Evolutionary conservation across 305 asterid species (phyloP), one percentile per base, ranked within the genome.

Genomic region (Striga hermonthica): DNA sequence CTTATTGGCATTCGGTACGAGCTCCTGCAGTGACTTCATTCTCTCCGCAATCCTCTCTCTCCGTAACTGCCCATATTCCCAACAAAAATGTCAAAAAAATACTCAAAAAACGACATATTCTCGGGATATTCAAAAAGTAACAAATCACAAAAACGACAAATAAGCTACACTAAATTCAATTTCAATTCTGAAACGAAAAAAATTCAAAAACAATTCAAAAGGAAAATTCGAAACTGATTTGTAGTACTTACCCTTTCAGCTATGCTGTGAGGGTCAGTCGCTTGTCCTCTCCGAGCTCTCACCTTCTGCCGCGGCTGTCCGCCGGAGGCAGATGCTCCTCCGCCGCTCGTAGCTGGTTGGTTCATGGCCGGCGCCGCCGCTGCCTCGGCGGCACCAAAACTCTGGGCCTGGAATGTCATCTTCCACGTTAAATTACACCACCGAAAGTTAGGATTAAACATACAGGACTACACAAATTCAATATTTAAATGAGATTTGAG

Each of bases 251-350:
- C 98, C 76, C 98, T 80, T 79, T 91, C 98, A 45, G 98, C 98
- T 62, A 91, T 91, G 81, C 98, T 91, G 82, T 91, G 98, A 37
- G 98, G 98, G 75, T 91, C 98, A 14, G 97, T 91, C n/a, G 97
- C 97, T 66, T 91, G 97, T 63, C 97, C 97, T 81, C 97, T 82
- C 43, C 90, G 84, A 10, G 98, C 98, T 80, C 98, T 86, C 47
- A 83, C 90, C 71, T 89, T 82, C 80, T 84, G 98, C 63, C 76
- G 76, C 49, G 96, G 96, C 86, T 82, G 93, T 40, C 78, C 60
- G 81, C 74, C 37, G 82, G 48, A 5, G 31, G 31, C 31, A 22
- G 31, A 22, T 22, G 73, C 83, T 35, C 79, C 88, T 7, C 84
- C 86, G 10, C 85, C 90, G 55, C 89, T 82, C 2, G 81, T 78